Percentiles rank a stretch among this genome's conserved stretches.
Conservation (phyloP, 495 filamentous ascomycete species). For the Xylaria venustula region DNA sequence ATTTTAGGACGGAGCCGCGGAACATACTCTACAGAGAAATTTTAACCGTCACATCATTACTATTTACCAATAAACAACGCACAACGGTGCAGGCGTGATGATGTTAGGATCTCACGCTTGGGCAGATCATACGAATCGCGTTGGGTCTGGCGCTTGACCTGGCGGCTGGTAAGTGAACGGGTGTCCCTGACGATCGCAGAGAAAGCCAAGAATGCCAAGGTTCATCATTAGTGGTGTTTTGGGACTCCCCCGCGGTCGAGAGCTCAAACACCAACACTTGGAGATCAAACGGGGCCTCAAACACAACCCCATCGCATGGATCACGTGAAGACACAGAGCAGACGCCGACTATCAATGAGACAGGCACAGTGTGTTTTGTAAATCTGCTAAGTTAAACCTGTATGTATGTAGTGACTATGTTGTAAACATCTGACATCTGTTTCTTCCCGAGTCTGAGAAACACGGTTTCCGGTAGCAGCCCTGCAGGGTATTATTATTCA, state of each 20-base stretch:
- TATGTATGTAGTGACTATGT: no score
- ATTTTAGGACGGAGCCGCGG: background rate
- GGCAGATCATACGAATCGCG: constrained; percentile 23
- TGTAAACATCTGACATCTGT: background rate
- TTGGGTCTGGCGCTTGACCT: constrained; percentile 10
- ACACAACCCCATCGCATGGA: background rate
- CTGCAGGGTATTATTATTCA: background rate
- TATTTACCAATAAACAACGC: constrained; percentile 14
- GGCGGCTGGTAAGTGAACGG: background rate
- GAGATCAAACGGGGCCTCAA: constrained; percentile 32
- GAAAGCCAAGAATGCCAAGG: background rate
- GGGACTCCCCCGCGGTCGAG: background rate
- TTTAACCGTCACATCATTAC: constrained; percentile 2
- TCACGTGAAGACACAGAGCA: background rate
- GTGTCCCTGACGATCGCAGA: background rate
- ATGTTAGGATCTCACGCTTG: constrained; percentile 14
- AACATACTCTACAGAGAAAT: background rate
- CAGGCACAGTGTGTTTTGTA: background rate
- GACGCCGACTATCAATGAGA: background rate
- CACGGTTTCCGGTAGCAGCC: background rate
- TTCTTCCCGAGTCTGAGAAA: background rate
- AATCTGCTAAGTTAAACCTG: no score
- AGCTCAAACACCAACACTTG: constrained; percentile 17
- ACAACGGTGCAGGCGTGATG: constrained; percentile 12
- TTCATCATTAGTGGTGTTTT: background rate